Base-by-base conservation (phyloP, 306 rosid genomes). In the Luffa acutangula region DNA sequence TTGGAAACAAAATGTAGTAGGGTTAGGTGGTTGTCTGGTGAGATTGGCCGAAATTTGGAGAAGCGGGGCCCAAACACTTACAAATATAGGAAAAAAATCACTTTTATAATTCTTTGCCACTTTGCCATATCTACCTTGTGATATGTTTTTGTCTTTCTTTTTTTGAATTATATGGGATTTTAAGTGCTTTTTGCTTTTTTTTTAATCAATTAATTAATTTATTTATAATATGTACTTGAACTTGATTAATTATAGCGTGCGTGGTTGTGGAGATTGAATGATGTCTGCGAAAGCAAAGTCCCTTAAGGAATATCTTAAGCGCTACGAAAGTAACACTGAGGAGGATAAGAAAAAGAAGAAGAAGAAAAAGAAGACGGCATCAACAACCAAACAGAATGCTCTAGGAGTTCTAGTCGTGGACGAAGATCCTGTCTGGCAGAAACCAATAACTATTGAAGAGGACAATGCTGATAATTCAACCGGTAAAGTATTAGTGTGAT, bases 351-450 rank as follows among this genome's bases (percentile, higher is more conserved):
- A 85, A 54, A 82, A 54, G 63, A 86, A 79, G 71, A 86, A 86
- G 82, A 88, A 78, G 76, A 88, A 79, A 64, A 88, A 82, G 82
- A 80, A 84, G 83, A 87, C 58, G 1, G 79, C 84, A 73, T 2
- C 62, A 60, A 80, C 87, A 81, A 62, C 63, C 76, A 88, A 83
- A 58, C 82, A 87, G 8, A 89, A 85, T 60, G 83, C 89, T 41
- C 57, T 77, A 18, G 89, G 97, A 25, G 85, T 92, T 82, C 77
- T 88, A 39, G 91, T 94, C 13, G 91, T 92, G 70, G 93, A 94
- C 73, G 91, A 91, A 83, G 98, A 94, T 43, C 98, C 97, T n/a
- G 75, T 85, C 36, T 94, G 96, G 97, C 93, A 89, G 84, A 94
- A 91, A 78, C 93, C 95, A 12, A 48, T 94, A n/a, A 86, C 86